Evolutionary conservation across 2,329 filamentous ascomycete species (phyloP), one percentile per base, ranked within the genome.

Genomic region (Acephala macrosclerotiorum): DNA sequence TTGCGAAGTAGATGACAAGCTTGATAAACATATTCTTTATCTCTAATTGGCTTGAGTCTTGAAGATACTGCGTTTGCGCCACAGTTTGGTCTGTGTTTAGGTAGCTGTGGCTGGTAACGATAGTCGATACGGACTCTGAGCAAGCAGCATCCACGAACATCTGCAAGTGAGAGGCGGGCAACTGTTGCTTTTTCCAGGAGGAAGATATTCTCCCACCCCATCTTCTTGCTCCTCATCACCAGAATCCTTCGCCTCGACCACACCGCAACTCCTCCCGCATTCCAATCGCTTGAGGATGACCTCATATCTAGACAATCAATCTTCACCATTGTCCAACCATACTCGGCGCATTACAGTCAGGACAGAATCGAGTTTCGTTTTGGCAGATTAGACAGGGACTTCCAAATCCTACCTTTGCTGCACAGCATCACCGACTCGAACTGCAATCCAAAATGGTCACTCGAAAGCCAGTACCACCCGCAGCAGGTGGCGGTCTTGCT

Each of bases 391-490:
- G 3, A 26, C 16, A 22, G n/a, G n/a, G 29, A 53, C 14, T 22
- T 18, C 14, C 22, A 53, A 29, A 22, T 11, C n/a, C 25, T 26
- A 18, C 18, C 26, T n/a, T 33, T 11, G 11, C 22, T 16, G 8
- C 11, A 11, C 12, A 53, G 14, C 49, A 18, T 53, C 22, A 7
- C 22, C 22, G 29, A 7, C 16, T 29, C 49, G 11, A 53, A 53
- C 1, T 18, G 3, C 22, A 53, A 33, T 45, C 47, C 62, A 69
- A 59, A 8, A 76, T 75, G 74, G 72, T 75, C 14, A 74, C 71
- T 20, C 67, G 74, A 65, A 76, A 75, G 58, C 74, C 74, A 29
- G 61, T 75, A 25, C 69, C 74, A 18, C 14, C 60, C 47, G 3
- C n/a, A 26, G 64, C 61, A 59, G 58, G 62, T 26, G 38, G 58